Conservation (phyloP, 192 early-diverging fungal genomes). For the Phycomyces nitens region DNA sequence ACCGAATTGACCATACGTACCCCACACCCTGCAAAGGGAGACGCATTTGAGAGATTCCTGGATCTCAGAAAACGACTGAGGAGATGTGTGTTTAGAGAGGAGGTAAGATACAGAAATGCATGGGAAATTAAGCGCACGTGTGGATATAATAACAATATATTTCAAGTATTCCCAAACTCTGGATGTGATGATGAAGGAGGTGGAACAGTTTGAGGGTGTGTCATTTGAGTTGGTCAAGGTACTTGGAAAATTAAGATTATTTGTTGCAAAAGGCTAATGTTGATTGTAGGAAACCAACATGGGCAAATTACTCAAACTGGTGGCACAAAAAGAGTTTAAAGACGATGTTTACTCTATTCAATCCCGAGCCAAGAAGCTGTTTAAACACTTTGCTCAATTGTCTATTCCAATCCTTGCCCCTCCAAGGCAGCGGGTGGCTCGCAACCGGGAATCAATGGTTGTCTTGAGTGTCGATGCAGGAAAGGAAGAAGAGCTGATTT, state of each 20-base stretch:
- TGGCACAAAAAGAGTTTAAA: slow-evolving; percentile 18
- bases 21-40: not conserved
- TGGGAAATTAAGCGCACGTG: not conserved
- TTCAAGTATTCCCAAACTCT: slow-evolving; percentile 9
- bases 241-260: too few relatives aligned
- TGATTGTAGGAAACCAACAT: slow-evolving; percentile 35
- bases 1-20: too few relatives aligned
- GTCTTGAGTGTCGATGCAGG: slow-evolving; percentile 19
- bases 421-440: not conserved
- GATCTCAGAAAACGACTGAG: slow-evolving; percentile 25
- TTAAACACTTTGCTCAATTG: slow-evolving; percentile 17
- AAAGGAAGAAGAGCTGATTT: slow-evolving; percentile 26
- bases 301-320: slow-evolving; percentile 36
- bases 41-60: slow-evolving; percentile 21
- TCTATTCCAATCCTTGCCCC: slow-evolving; percentile 17
- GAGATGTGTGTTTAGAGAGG: slow-evolving; percentile 27
- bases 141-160: not conserved
- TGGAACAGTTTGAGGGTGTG: slow-evolving; percentile 30
- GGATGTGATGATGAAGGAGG: slow-evolving; percentile 22
- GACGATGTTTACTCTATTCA: slow-evolving; percentile 13
- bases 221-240: slow-evolving; percentile 38
- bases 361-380: slow-evolving; percentile 10
- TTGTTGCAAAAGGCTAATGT: too few relatives aligned
- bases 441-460: slow-evolving; percentile 14
- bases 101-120: slow-evolving; percentile 3